These are phyloP conservation scores for Plasmodium berghei DNA, from an alignment of 169 alveolate species.

Conservation along the genomic window DNA sequence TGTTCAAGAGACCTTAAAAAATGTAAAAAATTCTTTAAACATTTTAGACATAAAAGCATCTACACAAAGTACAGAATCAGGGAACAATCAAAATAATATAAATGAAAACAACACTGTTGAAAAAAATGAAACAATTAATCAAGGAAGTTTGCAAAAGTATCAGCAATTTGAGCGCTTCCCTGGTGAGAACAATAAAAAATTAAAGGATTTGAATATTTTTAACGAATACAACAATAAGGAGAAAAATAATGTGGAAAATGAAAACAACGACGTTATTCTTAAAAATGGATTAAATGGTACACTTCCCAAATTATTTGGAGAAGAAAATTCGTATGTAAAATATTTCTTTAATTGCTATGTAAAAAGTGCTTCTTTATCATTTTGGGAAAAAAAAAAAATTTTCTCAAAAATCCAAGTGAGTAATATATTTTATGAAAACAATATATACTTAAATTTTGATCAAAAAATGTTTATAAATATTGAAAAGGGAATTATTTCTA, in stretches of 20 bases:
- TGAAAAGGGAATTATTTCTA: constrained; percentile 70
- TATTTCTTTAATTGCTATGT: constrained; percentile 80
- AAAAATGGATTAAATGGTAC: constrained; percentile 18
- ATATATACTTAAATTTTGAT: constrained; percentile 55
- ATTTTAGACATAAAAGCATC: constrained; percentile 61
- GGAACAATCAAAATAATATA: neutral
- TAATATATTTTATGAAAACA: constrained; percentile 71
- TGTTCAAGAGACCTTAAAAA: constrained; percentile 82
- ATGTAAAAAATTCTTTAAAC: constrained; percentile 75
- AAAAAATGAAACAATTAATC: neutral
- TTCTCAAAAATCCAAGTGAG: constrained; percentile 73
- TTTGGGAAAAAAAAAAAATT: constrained; percentile 70
- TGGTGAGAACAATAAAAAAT: neutral
- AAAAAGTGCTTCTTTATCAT: constrained; percentile 72
- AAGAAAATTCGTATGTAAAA: constrained; percentile 70
- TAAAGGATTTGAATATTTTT: neutral
- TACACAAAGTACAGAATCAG: constrained; percentile 1
- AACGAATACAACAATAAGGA: neutral
- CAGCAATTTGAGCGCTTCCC: neutral
- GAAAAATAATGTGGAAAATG: neutral
- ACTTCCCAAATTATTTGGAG: constrained; percentile 66
- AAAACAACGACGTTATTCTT: constrained; percentile 22
- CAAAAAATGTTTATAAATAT: constrained; percentile 75
- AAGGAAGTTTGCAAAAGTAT: neutral
- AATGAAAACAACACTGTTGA: neutral